Percentiles rank a stretch among this genome's conserved stretches.
Evolutionary conservation across 1,284 basidiomycete genomes (phyloP).

Genomic region (Gomphus sp.): DNA sequence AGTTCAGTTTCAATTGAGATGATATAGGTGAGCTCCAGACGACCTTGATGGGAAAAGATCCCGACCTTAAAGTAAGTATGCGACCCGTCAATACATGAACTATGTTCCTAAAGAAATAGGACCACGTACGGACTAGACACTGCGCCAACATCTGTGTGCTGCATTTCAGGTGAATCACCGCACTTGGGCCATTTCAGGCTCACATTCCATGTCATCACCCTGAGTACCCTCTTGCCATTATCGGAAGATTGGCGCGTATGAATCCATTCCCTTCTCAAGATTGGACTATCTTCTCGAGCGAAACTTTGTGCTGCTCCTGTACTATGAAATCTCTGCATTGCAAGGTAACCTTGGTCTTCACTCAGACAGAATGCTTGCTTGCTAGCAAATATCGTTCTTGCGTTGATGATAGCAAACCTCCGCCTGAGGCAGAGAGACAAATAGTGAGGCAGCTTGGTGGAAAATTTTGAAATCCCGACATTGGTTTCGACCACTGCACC

Average conservation of each 20-base stretch:
- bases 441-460: neutral
- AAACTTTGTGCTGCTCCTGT: neutral
- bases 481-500: neutral
- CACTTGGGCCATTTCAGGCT: constrained; percentile 23
- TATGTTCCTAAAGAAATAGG: neutral
- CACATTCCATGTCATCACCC: constrained; percentile 74
- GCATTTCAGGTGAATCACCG: constrained; percentile 6
- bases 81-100: neutral
- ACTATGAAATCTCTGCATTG: neutral
- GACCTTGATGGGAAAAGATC: constrained; percentile 66
- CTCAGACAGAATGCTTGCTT: neutral
- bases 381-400: neutral
- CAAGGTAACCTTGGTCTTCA: neutral
- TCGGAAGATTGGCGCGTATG: neutral
- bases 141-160: constrained; percentile 59
- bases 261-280: neutral
- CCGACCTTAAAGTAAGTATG: constrained; percentile 42
- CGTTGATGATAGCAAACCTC: no score
- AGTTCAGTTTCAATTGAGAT: neutral
- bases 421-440: neutral
- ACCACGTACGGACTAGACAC: constrained; percentile 62
- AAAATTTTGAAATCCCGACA: neutral
- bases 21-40: neutral
- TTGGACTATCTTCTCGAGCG: neutral
- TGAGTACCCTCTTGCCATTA: constrained; percentile 21